Percentiles rank a stretch among this genome's conserved stretches.
These are phyloP conservation scores for Cercophora samala DNA, from an alignment of 495 filamentous ascomycete species.

Conservation along the genomic window DNA sequence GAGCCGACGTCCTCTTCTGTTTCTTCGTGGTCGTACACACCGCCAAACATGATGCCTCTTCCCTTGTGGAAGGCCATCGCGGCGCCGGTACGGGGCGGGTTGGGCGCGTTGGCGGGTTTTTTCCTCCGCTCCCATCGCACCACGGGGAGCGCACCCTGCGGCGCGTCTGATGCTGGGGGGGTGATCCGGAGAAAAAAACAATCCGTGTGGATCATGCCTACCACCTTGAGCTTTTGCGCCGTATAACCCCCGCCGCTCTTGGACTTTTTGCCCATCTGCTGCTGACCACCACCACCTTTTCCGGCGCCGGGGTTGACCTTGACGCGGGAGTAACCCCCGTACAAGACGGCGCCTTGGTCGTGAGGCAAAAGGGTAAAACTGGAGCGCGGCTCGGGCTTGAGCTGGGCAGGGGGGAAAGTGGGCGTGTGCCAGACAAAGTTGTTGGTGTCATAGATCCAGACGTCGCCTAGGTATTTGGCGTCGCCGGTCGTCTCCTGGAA, in stretches of 20 bases:
- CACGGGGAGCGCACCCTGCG: conserved; percentile 58
- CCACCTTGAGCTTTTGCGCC: conserved; percentile 61
- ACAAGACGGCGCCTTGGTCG: conserved; percentile 81
- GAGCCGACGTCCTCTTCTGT: conserved; percentile 94
- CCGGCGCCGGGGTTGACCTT: conserved; percentile 56
- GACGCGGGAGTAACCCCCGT: conserved; percentile 88
- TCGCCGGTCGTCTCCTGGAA: conserved; percentile 95
- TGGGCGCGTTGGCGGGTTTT: conserved; percentile 83
- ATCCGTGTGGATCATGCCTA: conserved; percentile 75
- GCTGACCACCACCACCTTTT: background rate
- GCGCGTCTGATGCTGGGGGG: conserved; percentile 61
- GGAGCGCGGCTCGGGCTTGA: conserved; percentile 84
- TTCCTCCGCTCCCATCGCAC: conserved; percentile 91
- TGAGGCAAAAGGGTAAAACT: conserved; percentile 90
- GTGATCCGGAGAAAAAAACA: conserved; percentile 88
- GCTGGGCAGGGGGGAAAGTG: conserved; percentile 63
- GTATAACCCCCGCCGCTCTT: conserved; percentile 18
- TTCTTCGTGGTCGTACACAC: conserved; percentile 90
- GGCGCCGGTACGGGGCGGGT: conserved; percentile 75
- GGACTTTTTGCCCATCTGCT: conserved; percentile 42
- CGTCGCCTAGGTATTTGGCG: conserved; percentile 80
- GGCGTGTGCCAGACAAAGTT: conserved; percentile 77
- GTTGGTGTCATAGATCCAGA: conserved; percentile 60
- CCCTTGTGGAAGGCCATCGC: conserved; percentile 93
- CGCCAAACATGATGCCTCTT: conserved; percentile 87